Base-by-base conservation (phyloP, 352 stramenopile genomes). In the Globisporangium middletonii region DNA sequence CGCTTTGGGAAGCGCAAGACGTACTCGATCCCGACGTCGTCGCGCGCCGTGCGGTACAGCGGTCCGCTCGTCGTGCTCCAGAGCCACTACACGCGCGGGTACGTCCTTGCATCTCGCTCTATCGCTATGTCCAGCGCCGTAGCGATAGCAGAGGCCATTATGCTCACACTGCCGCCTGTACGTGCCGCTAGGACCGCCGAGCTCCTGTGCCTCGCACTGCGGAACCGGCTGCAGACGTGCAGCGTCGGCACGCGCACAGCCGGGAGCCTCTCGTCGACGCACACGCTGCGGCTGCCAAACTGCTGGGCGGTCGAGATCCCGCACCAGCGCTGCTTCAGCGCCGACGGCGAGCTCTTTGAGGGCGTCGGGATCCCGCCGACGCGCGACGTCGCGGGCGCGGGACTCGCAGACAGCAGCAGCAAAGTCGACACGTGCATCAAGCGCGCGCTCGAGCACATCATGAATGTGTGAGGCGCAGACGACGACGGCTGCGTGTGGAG, bases 261-360 rank as follows among this genome's bases (percentile, higher is more conserved):
- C 0, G 84, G 84, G 16, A 80, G 71, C 30, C 62, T 92, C 13
- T 88, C 84, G 26, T 62, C 71, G 51, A 88, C 82, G 23, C 67
- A 68, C 6, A 77, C 86, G 52, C 50, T 91, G 15, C 77, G 77
- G n/a, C 72, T 94, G 26, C 84, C 84, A 11, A 94, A 94, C 60
- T 88, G 77, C 58, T 94, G 84, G 84, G 84, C 73, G 2, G 75
- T 94, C 19, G 82, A 94, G 33, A 86, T 94, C 48, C 84, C 84
- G 9, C 69, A 88, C 50, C 65, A 89, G 54, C 77, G 77, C n/a
- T 83, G 78, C 55, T 87, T 86, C 53, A 88, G 79, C 53, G 69
- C 69, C 1, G 71, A 88, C 44, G 72, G 83, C 18, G 59, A 77
- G 57, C 49, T 88, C 5, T 92, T 71, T 47, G 78, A 90, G 52